A percentile compares a stretch with the other conserved stretches of the same genome.
phyloP scores from a whole-genome alignment of 2,329 filamentous ascomycete genomes.

The Stachybotrys chlorohalonatus region DNA sequence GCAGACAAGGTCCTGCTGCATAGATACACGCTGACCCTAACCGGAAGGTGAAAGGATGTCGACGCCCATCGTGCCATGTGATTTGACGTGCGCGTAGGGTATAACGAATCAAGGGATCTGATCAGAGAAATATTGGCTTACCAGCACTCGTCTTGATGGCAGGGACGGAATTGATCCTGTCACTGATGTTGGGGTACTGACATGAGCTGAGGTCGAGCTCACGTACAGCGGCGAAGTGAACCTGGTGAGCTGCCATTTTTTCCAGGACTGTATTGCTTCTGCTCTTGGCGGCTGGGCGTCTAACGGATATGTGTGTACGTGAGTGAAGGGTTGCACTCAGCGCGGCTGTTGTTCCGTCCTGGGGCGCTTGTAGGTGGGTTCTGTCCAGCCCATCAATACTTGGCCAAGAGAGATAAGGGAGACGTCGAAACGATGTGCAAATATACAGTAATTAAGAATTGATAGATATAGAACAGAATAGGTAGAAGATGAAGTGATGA shows the following conservation, averaged over 20 bases:
- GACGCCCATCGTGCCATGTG: no score
- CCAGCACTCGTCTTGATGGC: conserved; percentile 49
- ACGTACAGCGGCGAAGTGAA: conserved; percentile 13
- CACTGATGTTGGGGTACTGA: conserved; percentile 30
- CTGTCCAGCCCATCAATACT: background rate
- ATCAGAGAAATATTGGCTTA: conserved; percentile 24
- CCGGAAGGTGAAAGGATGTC: no score
- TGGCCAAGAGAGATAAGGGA: background rate
- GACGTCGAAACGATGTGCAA: background rate
- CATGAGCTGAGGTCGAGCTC: conserved; percentile 36
- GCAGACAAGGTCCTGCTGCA: no score
- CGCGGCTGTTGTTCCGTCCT: background rate
- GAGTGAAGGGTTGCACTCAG: background rate
- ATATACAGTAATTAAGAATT: background rate
- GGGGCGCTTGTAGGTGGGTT: background rate
- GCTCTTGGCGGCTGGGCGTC: background rate
- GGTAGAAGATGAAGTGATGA: background rate
- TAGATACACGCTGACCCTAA: no score
- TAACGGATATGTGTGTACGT: background rate
- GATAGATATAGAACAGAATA: background rate
- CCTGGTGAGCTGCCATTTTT: background rate
- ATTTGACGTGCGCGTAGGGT: no score
- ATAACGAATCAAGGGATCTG: background rate
- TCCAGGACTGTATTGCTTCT: background rate
- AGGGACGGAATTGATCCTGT: conserved; percentile 43